Conservation (phyloP, 176 grass and related monocot genomes). For the Pharus latifolius region DNA sequence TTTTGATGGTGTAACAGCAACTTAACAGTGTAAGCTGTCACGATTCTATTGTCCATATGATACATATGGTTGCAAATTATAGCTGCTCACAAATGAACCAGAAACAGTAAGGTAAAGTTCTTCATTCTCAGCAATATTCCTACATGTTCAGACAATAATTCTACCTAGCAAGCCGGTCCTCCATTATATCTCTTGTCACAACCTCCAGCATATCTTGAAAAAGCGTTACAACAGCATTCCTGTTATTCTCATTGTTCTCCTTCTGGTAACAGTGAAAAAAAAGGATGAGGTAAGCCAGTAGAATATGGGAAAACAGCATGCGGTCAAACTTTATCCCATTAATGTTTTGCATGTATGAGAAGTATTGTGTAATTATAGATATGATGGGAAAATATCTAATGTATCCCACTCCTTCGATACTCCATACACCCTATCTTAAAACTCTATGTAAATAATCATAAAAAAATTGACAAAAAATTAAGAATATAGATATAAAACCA, state of each 20-base stretch:
- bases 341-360: background rate
- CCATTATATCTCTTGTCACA: conserved; percentile 92
- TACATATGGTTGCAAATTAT: background rate
- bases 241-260: conserved; percentile 56
- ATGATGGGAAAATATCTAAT: too few relatives aligned
- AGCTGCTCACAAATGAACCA: background rate
- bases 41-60: background rate
- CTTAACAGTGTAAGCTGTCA: background rate
- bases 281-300: background rate
- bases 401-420: too few relatives aligned
- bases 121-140: conserved; percentile 2
- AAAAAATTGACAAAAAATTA: too few relatives aligned
- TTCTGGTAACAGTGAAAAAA: conserved; percentile 27
- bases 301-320: conserved; percentile 10
- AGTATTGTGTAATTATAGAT: conserved; percentile 1
- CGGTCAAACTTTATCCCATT: background rate
- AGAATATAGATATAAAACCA: too few relatives aligned
- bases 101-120: conserved; percentile 15
- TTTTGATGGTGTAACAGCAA: too few relatives aligned
- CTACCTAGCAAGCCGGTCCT: conserved; percentile 68
- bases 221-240: conserved; percentile 48
- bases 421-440: too few relatives aligned
- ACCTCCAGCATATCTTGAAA: conserved; percentile 99
- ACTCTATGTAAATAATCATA: too few relatives aligned
- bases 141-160: conserved; percentile 19